Conservation (phyloP, 257 asterid genomes). For the Solanum chilense region DNA sequence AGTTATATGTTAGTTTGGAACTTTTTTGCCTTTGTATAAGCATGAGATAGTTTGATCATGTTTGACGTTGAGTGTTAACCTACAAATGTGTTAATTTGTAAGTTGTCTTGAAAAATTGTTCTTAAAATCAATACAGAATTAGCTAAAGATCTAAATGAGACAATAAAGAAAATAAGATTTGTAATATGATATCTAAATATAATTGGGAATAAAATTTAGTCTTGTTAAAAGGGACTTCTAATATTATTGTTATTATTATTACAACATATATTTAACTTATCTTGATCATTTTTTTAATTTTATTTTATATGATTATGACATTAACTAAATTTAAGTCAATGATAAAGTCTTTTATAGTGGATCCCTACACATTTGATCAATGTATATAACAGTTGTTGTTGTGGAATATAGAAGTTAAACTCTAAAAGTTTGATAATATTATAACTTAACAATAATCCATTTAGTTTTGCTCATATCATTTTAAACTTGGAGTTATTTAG, state of each 20-base stretch:
- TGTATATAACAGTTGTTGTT: neutral
- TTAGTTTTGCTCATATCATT: neutral
- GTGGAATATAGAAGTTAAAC: neutral
- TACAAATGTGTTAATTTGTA: neutral
- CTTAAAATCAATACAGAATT: neutral
- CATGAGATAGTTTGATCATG: neutral
- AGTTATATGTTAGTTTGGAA: neutral
- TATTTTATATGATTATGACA: neutral
- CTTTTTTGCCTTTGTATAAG: neutral
- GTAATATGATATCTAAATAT: neutral
- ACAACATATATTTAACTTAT: neutral
- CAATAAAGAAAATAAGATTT: neutral
- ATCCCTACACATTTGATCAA: neutral
- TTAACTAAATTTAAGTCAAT: neutral
- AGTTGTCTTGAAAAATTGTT: neutral
- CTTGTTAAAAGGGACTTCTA: neutral
- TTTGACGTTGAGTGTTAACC: neutral
- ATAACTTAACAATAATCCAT: neutral
- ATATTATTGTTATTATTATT: neutral
- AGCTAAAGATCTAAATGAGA: neutral
- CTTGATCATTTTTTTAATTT: neutral
- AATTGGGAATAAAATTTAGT: neutral
- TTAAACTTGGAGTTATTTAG: neutral
- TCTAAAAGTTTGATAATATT: neutral
- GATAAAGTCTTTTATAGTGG: neutral